phyloP scores from a whole-genome alignment of 371 early-diverging fungal species.

The Zopfochytrium polystomum region DNA sequence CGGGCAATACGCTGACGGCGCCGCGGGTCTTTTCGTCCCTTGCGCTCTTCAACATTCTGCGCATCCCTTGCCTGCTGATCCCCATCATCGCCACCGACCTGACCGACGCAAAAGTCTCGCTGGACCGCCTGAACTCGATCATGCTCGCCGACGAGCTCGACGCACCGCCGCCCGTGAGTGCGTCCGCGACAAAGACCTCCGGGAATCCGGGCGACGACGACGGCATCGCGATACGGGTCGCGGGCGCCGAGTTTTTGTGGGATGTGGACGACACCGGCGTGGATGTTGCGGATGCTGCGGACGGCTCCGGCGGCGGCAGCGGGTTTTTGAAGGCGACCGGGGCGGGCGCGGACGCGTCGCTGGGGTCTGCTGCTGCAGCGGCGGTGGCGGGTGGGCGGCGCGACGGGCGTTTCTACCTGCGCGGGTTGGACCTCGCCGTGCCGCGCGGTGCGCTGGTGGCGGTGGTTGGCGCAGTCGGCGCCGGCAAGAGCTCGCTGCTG shows the following conservation, averaged over 20 bases:
- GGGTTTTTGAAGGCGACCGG: no score
- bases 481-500: conserved; percentile 72
- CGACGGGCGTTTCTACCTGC: conserved; percentile 28
- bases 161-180: conserved; percentile 4
- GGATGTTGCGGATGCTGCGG: no score
- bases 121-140: conserved; percentile 24
- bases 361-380: no score
- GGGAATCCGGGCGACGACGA: background rate
- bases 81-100: conserved; percentile 16
- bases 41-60: conserved; percentile 41
- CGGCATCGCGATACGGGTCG: conserved; percentile 33
- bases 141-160: conserved; percentile 28
- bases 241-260: conserved; percentile 56
- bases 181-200: conserved; percentile 2
- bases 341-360: no score
- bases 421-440: conserved; percentile 41
- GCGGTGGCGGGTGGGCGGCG: no score
- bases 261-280: conserved; percentile 32
- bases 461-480: conserved; percentile 62
- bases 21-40: conserved; percentile 19
- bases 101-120: conserved; percentile 25
- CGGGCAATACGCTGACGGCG: conserved; percentile 18
- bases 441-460: conserved; percentile 60
- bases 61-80: conserved; percentile 25
- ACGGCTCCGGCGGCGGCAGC: no score